Base-by-base conservation (phyloP, 306 rosid species). In the Alnus rubra region DNA sequence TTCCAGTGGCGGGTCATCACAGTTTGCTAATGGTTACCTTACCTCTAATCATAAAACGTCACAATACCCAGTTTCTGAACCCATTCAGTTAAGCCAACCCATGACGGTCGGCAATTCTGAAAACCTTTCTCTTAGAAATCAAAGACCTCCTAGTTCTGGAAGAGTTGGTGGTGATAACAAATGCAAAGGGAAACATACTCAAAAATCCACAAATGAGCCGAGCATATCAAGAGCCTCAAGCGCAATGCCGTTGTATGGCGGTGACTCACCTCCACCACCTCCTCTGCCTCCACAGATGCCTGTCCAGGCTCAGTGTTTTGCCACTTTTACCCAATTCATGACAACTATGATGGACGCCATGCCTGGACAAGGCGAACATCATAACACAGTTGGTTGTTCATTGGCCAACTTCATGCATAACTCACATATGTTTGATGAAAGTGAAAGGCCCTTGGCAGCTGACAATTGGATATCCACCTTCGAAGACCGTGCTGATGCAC, bases 141-240 rank as follows among this genome's bases (percentile, higher is more conserved):
- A 87, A 35, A 90, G 86, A 69, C 78, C 87, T 56, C 74, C 81
- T 31, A 74, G 75, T 48, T 76, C 68, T 50, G 97, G 89, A 64
- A 86, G 89, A 87, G 87, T 68, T 71, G 90, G 80, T 63, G 94
- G 69, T 56, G 97, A 88, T 52, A 39, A 59, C 37, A 87, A 79
- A 76, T 42, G 7, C 65, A 86, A 82, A 82, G 85, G 81, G 19
- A 89, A 81, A 77, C 0, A 0, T 23, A 33, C 0, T 44, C 74
- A 53, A 78, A 89, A 87, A 90, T 71, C 39, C 68, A 13, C 75
- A 51, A 86, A 78, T 83, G 93, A 90, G 82, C 81, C 84, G 65
- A 84, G 75, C 78, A 2, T 60, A 62, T 64, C 86, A 5, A 85
- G 75, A 72, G 19, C 81, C 39, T 79, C 81, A 79, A 89, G 82